These are phyloP conservation scores for Alopecurus myosuroides DNA, from an alignment of 176 grass and related monocot species.

Conservation along the genomic window DNA sequence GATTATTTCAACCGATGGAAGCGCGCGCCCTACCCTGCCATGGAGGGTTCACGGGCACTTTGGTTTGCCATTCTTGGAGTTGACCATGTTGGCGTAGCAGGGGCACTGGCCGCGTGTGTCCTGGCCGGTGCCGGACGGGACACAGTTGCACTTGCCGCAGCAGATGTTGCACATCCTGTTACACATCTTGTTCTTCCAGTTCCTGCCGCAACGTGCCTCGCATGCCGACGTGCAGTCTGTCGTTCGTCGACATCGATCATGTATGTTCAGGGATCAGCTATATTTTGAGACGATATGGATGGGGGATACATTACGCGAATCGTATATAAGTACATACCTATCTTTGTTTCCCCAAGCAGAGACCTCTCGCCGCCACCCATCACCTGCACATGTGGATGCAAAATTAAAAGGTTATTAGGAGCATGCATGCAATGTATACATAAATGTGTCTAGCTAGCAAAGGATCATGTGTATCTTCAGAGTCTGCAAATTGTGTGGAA, in stretches of 20 bases:
- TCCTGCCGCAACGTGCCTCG: conserved; percentile 40
- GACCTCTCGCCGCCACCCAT: not conserved
- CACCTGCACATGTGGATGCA: not conserved
- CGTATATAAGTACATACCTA: not conserved
- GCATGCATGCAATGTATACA: not conserved
- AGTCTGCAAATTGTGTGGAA: not conserved
- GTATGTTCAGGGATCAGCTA: not conserved
- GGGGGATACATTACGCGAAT: not conserved
- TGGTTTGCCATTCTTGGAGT: conserved; percentile 10
- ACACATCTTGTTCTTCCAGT: conserved; percentile 77
- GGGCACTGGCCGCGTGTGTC: conserved; percentile 31
- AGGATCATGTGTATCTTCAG: not conserved
- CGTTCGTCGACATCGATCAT: not conserved
- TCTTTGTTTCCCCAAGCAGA: not conserved
- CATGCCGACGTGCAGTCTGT: conserved; percentile 48
- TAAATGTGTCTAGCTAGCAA: too few relatives aligned
- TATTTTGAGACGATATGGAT: too few relatives aligned
- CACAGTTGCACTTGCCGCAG: conserved; percentile 55
- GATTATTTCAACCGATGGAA: not conserved
- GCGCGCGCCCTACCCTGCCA: too few relatives aligned
- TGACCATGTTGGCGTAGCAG: conserved; percentile 34
- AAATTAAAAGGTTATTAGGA: too few relatives aligned
- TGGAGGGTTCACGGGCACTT: conserved; percentile 20
- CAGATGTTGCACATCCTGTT: conserved; percentile 64
- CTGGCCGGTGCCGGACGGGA: conserved; percentile 69